Conservation (phyloP, 2,329 filamentous ascomycete genomes). For the Beauveria scarabaeidicola region DNA sequence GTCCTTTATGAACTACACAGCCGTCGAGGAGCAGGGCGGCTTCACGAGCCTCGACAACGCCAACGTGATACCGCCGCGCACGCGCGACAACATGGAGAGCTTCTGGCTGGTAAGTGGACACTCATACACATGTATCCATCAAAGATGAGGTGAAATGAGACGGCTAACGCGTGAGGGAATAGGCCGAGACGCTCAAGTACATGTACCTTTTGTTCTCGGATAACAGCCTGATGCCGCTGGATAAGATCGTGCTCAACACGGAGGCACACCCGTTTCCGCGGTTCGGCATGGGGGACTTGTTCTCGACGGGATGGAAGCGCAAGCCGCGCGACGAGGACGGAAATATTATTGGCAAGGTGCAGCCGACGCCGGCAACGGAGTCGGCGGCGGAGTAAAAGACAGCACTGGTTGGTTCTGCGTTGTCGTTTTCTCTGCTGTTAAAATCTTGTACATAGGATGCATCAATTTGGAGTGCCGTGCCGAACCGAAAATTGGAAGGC, state of each 20-base stretch:
- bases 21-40: constrained; percentile 66
- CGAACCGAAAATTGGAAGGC: neutral
- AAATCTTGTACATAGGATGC: neutral
- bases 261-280: constrained; percentile 86
- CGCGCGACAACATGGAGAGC: constrained; percentile 92
- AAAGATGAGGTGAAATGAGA: neutral
- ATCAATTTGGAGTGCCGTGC: no score
- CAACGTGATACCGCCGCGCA: constrained; percentile 57
- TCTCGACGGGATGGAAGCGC: constrained; percentile 73
- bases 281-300: constrained; percentile 71
- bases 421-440: neutral
- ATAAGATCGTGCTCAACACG: constrained; percentile 88
- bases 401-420: neutral
- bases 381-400: neutral
- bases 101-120: constrained; percentile 76
- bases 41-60: constrained; percentile 78
- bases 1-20: constrained; percentile 77
- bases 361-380: neutral
- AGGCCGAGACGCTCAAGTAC: constrained; percentile 96
- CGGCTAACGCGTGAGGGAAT: constrained; percentile 13
- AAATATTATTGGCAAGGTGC: constrained; percentile 22
- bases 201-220: constrained; percentile 91
- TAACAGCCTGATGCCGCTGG: constrained; percentile 71
- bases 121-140: neutral
- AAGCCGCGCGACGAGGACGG: constrained; percentile 48